phyloP scores from a whole-genome alignment of 2,329 filamentous ascomycete genomes.

The Akanthomyces dipterigenus region DNA sequence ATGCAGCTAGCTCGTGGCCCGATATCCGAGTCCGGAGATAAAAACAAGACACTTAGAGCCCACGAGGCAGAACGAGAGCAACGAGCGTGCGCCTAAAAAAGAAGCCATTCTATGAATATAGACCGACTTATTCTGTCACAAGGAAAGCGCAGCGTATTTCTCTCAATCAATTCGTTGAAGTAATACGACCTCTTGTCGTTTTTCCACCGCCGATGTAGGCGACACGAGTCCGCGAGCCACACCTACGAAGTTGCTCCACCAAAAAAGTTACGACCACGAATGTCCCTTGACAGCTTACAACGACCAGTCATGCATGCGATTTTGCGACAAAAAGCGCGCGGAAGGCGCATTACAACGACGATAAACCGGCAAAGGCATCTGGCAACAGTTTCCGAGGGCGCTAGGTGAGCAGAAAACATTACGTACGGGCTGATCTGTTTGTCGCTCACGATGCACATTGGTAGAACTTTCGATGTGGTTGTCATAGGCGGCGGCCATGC shows the following conservation, averaged over 20 bases:
- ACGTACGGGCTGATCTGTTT: background rate
- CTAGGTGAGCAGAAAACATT: constrained; percentile 19
- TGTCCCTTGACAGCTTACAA: background rate
- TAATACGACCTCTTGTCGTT: too few species aligned
- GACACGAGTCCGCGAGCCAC: background rate
- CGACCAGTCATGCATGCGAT: constrained; percentile 23
- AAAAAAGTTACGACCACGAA: background rate
- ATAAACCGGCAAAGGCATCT: constrained; percentile 18
- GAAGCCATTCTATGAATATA: background rate
- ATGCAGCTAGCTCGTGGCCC: constrained; percentile 81
- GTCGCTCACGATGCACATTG: constrained; percentile 13
- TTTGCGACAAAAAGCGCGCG: constrained; percentile 19
- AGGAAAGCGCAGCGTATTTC: too few species aligned
- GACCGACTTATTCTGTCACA: background rate
- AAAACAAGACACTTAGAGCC: background rate
- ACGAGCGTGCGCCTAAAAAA: background rate
- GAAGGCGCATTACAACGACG: constrained; percentile 16
- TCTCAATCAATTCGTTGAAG: too few species aligned
- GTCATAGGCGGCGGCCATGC: constrained; percentile 96
- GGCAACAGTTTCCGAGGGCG: constrained; percentile 25
- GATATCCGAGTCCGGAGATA: constrained; percentile 33
- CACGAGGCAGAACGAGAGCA: too few species aligned
- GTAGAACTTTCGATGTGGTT: constrained; percentile 77
- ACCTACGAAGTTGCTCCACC: background rate
- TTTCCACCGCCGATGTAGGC: too few species aligned